Percentiles rank a stretch among this genome's conserved stretches.
Evolutionary conservation across 108 stramenopile species (phyloP).

Genomic region (Seminavis robusta): DNA sequence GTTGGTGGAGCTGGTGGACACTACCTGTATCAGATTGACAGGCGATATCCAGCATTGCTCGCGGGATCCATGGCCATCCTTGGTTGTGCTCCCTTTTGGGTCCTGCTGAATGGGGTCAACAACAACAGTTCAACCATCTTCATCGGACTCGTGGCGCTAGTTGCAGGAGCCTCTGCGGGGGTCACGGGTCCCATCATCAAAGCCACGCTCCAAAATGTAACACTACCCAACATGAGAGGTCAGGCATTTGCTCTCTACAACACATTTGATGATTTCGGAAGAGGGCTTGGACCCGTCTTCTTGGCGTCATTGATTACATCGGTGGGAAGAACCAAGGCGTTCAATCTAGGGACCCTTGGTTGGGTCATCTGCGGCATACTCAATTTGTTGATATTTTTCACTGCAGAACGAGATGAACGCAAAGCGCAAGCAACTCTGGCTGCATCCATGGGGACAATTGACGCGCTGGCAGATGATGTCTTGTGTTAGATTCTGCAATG

Average conservation of each 20-base stretch:
- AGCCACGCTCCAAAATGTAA: slow-evolving; percentile 80
- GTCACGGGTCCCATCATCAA: slow-evolving; percentile 78
- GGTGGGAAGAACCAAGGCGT: slow-evolving; percentile 55
- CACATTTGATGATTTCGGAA: slow-evolving; percentile 83
- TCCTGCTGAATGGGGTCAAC: slow-evolving; percentile 52
- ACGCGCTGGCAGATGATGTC: no score
- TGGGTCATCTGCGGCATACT: slow-evolving; percentile 77
- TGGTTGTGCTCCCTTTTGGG: slow-evolving; percentile 72
- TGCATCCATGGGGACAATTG: background rate
- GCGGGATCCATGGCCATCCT: slow-evolving; percentile 51
- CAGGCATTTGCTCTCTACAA: slow-evolving; percentile 77
- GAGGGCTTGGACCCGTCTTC: slow-evolving; percentile 83
- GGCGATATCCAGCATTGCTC: slow-evolving; percentile 58
- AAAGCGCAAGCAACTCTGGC: slow-evolving; percentile 26
- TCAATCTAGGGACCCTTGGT: slow-evolving; percentile 67
- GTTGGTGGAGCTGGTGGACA: slow-evolving; percentile 70
- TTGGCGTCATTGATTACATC: slow-evolving; percentile 60
- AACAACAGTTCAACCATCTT: slow-evolving; percentile 15
- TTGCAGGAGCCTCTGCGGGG: slow-evolving; percentile 55
- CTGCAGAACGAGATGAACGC: slow-evolving; percentile 61
- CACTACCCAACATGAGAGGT: slow-evolving; percentile 67
- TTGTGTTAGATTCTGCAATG: no score
- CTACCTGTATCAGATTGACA: slow-evolving; percentile 52
- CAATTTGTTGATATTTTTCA: slow-evolving; percentile 63
- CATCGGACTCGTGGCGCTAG: slow-evolving; percentile 24